A percentile compares a stretch with the other conserved stretches of the same genome.
These are phyloP conservation scores for Ascochyta lentis DNA, from an alignment of 2,329 filamentous ascomycete species.

Conservation along the genomic window DNA sequence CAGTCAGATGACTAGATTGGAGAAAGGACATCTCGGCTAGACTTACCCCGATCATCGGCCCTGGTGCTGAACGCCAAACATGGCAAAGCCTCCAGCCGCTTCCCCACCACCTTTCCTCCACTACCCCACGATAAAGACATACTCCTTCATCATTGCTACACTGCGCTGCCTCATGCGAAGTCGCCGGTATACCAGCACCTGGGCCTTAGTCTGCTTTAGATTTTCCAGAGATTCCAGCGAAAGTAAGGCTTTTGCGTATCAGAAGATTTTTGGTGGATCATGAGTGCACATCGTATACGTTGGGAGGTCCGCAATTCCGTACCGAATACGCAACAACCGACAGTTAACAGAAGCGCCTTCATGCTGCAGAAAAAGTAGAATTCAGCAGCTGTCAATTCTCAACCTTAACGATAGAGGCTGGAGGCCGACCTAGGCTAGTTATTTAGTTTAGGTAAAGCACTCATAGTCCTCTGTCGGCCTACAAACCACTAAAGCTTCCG, in stretches of 20 bases:
- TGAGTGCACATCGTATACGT: neutral
- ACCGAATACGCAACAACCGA: neutral
- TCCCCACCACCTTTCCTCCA: neutral
- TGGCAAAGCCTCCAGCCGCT: neutral
- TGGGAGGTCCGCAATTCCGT: neutral
- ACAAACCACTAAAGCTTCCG: no score
- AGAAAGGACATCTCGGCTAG: conserved; percentile 2
- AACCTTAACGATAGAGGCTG: no score
- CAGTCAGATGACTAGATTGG: conserved; percentile 14
- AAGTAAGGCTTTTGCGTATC: neutral
- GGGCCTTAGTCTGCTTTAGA: neutral
- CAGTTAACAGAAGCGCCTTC: no score
- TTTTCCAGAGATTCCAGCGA: neutral
- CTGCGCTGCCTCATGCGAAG: neutral
- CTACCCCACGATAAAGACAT: neutral
- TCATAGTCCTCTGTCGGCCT: no score
- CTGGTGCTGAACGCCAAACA: neutral
- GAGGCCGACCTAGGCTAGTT: no score
- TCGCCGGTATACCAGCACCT: neutral
- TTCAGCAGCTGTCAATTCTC: no score
- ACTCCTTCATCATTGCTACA: neutral
- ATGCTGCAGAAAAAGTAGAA: no score
- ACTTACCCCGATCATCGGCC: conserved; percentile 1
- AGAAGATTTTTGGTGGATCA: neutral
- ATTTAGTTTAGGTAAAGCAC: no score